Evolutionary conservation across 139 green algal species (phyloP), one percentile per base, ranked within the genome.

Genomic region (Coelastrella sp.): DNA sequence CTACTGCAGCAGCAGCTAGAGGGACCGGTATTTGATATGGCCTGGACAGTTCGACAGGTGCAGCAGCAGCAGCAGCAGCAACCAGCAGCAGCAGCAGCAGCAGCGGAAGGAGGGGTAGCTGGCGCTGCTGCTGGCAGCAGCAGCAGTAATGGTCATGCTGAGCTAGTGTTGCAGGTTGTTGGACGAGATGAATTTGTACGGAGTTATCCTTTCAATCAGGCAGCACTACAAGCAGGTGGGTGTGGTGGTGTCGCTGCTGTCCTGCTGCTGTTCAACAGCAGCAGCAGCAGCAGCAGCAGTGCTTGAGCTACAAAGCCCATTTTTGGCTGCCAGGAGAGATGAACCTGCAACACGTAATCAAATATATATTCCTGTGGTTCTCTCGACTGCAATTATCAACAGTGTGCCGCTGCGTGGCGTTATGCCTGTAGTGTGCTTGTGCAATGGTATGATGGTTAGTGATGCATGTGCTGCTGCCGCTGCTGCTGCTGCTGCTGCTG

Each of bases 1-100:
- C 37, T 82, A 21, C 34, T 82, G 21, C 40, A 40, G 35, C 75
- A 82, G 75, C 51, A 82, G 53, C 53, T 82, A 35, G 40, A 50
- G 35, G 75, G 75, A 3, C 75, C 75, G 8, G 75, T 82, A 2
- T 82, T 41, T 71, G 75, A 82, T 40, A 40, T 38, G 37, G 35
- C 35, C 0, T 82, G 75, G 75, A 71, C 15, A 2, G 15, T 81
- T 2, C 35, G 60, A 50, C 27, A 66, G 45, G 41, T 41, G 13
- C 13, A n/a, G n/a, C n/a, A n/a, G n/a, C n/a, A n/a, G n/a, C n/a
- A n/a, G n/a, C n/a, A n/a, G n/a, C n/a, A n/a, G n/a, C n/a, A 19
- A 21, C 41, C 41, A 64, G 71, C 19, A 21, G 69, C 45, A 19
- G 43, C 43, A 41, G 45, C 38, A n/a, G 69, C 45, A 15, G 19